Evolutionary conservation across 352 stramenopile genomes (phyloP), one percentile per base, ranked within the genome.

Genomic region (Phytopythium ostracodes): DNA sequence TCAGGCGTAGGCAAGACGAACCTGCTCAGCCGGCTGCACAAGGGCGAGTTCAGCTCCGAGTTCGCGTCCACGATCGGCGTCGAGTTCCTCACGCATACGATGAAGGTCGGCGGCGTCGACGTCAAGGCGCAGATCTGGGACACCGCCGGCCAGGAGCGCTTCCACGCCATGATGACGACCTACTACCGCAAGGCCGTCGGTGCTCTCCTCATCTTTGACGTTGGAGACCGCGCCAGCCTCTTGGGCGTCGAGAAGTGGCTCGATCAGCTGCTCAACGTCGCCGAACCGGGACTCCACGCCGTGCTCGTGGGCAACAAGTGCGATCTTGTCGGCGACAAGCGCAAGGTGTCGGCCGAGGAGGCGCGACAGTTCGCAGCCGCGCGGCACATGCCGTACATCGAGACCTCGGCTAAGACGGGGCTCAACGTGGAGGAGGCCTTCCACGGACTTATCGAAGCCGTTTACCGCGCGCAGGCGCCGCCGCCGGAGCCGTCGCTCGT

Each of bases 51-150:
- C 64, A 91, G 70, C 57, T 71, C 87, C 33, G 83, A 95, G 49
- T 95, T 95, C 66, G 81, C 76, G 35, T 93, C 84, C 5, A 95
- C 88, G 14, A 86, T 96, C 35, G 86, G 86, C 36, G 86, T 94
- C 40, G 88, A 96, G 62, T 96, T 96, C 57, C 73, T 94, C n/a
- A 94, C 88, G 12, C 86, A 95, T 62, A 61, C 73, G n/a, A 83
- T 91, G 35, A 70, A 81, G 18, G 72, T 94, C 51, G 79, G 92
- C 38, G 75, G 77, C 29, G 60, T 64, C 6, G 83, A 87, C 24
- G 78, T 96, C 29, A 95, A 95, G 65, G 86, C 86, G 0, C 82
- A 95, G 63, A 96, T 96, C 62, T 96, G 88, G 88, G 88, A 96
- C 60, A 96, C 87, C 0, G 87, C 87, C 6, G 87, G 87, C 1